Conservation (phyloP, 306 rosid genomes). For the Medicago lupulina region DNA sequence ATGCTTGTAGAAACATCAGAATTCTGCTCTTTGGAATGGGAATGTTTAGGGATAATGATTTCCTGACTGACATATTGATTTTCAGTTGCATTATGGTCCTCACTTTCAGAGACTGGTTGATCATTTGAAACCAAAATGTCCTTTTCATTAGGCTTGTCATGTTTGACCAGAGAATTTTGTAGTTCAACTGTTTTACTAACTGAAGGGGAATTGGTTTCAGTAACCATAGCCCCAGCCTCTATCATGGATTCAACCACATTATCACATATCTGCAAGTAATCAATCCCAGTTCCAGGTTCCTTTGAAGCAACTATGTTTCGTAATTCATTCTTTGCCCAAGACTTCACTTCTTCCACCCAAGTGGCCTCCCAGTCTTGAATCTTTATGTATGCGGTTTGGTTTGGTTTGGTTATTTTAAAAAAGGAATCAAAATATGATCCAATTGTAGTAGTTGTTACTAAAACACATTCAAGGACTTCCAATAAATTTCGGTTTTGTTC, state of each 20-base stretch:
- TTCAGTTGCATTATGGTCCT: no score
- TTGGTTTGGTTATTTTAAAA: no score
- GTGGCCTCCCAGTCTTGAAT: constrained; percentile 45
- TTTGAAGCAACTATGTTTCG: constrained; percentile 40
- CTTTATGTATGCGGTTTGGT: no score
- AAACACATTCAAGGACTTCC: no score
- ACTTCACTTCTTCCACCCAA: constrained; percentile 59
- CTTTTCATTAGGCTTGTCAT: constrained; percentile 31
- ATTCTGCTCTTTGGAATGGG: constrained; percentile 38
- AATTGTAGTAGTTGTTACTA: no score
- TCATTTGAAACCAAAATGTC: constrained; percentile 30
- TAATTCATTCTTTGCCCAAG: constrained; percentile 67
- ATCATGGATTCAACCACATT: constrained; percentile 29
- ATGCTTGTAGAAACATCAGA: constrained; percentile 36
- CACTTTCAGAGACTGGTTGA: background rate
- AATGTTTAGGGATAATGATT: constrained; percentile 28
- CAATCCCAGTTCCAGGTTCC: constrained; percentile 44
- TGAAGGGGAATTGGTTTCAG: constrained; percentile 42
- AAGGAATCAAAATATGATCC: no score
- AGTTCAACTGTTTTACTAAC: constrained; percentile 36
- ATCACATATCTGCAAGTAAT: constrained; percentile 40
- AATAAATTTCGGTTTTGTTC: no score
- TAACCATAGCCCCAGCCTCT: constrained; percentile 20
- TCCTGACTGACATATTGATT: constrained; percentile 40
- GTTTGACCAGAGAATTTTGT: constrained; percentile 27